These are phyloP conservation scores for Suhomyces pyralidae DNA, from an alignment of 805 yeast species.

Conservation along the genomic window DNA sequence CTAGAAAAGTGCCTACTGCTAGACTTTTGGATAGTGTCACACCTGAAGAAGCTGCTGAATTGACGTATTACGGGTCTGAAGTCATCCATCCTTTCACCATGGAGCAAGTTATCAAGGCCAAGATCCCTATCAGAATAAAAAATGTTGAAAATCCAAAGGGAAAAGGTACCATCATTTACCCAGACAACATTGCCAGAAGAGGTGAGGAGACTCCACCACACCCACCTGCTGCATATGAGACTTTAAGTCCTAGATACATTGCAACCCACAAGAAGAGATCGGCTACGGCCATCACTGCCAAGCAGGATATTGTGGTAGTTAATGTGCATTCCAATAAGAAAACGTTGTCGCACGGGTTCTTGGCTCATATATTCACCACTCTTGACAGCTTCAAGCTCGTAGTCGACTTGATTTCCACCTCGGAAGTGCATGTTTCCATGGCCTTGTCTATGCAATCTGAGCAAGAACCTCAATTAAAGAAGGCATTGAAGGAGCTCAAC, in stretches of 20 bases:
- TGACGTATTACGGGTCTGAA: slow-evolving; percentile 96
- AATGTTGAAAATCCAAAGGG: slow-evolving; percentile 95
- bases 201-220: slow-evolving; percentile 94
- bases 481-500: slow-evolving; percentile 75
- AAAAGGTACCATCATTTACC: slow-evolving; percentile 89
- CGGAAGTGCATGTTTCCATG: slow-evolving; percentile 98
- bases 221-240: slow-evolving; percentile 77
- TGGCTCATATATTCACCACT: slow-evolving; percentile 85
- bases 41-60: slow-evolving; percentile 98
- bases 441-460: slow-evolving; percentile 77
- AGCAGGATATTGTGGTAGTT: slow-evolving; percentile 85
- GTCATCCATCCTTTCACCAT: slow-evolving; percentile 98
- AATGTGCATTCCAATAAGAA: slow-evolving; percentile 93
- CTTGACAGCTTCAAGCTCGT: slow-evolving; percentile 81
- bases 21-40: slow-evolving; percentile 82
- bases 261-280: slow-evolving; percentile 52
- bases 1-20: slow-evolving; percentile 90
- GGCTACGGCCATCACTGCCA: slow-evolving; percentile 96
- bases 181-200: slow-evolving; percentile 78
- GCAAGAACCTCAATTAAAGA: slow-evolving; percentile 60
- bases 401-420: slow-evolving; percentile 93
- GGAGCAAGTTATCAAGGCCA: slow-evolving; percentile 97
- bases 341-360: slow-evolving; percentile 89
- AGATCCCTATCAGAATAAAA: slow-evolving; percentile 93
- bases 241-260: slow-evolving; percentile 34